Evolutionary conservation across 2,329 filamentous ascomycete genomes (phyloP).

Genomic region (Pseudogymnoascus sp.): DNA sequence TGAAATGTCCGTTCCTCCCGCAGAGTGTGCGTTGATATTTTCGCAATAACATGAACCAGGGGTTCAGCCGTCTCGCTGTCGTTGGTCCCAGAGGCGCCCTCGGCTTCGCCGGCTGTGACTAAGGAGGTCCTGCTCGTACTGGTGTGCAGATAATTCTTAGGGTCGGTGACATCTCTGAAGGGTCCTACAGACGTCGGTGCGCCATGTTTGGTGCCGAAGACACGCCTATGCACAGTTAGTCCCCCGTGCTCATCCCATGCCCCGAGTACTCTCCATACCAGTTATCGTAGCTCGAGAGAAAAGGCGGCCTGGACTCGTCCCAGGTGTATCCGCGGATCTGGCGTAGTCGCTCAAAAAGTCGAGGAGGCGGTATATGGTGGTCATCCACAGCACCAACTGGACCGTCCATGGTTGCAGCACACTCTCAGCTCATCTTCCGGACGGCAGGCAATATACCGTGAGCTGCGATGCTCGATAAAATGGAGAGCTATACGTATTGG

Average conservation of each 20-base stretch:
- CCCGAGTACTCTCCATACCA: slow-evolving; percentile 48
- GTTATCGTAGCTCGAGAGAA: slow-evolving; percentile 74
- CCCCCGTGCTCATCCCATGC: background rate
- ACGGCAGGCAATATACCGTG: background rate
- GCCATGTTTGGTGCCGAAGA: slow-evolving; percentile 49
- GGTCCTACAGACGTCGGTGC: slow-evolving; percentile 34
- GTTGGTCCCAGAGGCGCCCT: slow-evolving; percentile 2
- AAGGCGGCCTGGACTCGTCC: slow-evolving; percentile 56
- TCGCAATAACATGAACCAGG: slow-evolving; percentile 58
- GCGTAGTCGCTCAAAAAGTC: slow-evolving; percentile 64
- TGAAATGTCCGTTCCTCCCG: slow-evolving; percentile 84
- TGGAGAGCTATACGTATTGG: slow-evolving; percentile 2
- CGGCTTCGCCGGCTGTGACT: background rate
- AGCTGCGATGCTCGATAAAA: background rate
- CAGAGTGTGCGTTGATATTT: slow-evolving; percentile 73
- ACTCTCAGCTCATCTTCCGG: slow-evolving; percentile 11
- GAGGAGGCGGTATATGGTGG: slow-evolving; percentile 53
- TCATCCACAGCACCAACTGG: slow-evolving; percentile 20
- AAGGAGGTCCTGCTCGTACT: background rate
- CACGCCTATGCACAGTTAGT: slow-evolving; percentile 44
- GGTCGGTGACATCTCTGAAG: slow-evolving; percentile 14
- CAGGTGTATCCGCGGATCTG: slow-evolving; percentile 70
- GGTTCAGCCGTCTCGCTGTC: slow-evolving; percentile 13
- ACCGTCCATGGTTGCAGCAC: slow-evolving; percentile 22
- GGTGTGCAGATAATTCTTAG: background rate